A percentile compares a stretch with the other conserved stretches of the same genome.
phyloP scores from a whole-genome alignment of 495 filamentous ascomycete genomes.

The Evansstolkia leycettana region DNA sequence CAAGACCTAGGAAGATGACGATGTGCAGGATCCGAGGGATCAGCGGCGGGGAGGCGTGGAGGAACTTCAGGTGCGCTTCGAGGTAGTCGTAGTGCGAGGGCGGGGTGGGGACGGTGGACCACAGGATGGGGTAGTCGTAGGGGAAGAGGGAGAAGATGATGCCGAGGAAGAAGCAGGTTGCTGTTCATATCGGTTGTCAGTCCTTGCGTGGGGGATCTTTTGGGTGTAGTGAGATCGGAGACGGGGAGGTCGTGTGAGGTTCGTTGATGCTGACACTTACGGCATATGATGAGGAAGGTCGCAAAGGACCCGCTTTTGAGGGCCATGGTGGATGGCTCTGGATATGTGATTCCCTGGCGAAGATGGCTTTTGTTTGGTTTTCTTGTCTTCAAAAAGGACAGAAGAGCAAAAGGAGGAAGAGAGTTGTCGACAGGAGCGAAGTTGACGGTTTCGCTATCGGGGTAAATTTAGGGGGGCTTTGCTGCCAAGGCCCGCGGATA shows the following conservation, averaged over 20 bases:
- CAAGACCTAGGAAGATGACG: constrained; percentile 73
- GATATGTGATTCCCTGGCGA: no score
- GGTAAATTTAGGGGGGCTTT: no score
- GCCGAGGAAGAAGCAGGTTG: constrained; percentile 91
- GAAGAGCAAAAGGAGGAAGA: no score
- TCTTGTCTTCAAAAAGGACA: no score
- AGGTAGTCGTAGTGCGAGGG: constrained; percentile 61
- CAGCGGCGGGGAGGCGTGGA: constrained; percentile 77
- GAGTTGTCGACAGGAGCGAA: no score
- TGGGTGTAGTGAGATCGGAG: constrained; percentile 1
- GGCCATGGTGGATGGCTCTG: constrained; percentile 19
- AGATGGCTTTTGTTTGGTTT: neutral
- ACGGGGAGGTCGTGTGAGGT: neutral
- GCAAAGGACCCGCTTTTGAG: constrained; percentile 53
- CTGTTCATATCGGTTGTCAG: constrained; percentile 29
- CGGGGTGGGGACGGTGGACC: constrained; percentile 56
- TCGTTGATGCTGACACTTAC: no score
- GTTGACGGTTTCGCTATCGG: no score
- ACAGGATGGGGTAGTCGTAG: constrained; percentile 96
- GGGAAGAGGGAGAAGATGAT: constrained; percentile 96
- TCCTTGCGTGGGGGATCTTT: constrained; percentile 5
- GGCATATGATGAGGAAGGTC: constrained; percentile 91
- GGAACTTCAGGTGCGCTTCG: constrained; percentile 74
- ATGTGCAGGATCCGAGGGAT: constrained; percentile 91
- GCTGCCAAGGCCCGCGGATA: no score